Evolutionary conservation across 2,329 filamentous ascomycete genomes (phyloP).

Genomic region (Alternaria arbusti): DNA sequence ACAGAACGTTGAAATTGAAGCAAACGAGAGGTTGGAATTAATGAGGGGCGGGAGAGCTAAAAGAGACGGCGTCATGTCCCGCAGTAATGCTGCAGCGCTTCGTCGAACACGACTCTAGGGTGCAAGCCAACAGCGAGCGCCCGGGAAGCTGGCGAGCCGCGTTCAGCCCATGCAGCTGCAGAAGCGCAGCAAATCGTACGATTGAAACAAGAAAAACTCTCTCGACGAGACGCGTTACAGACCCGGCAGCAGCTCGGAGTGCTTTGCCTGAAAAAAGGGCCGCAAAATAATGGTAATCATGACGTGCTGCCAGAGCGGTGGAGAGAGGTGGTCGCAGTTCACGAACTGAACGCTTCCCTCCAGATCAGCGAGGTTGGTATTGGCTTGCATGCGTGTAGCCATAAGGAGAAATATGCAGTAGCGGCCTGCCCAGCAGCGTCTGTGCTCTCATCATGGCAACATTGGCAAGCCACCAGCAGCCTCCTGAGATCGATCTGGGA

Average conservation of each 20-base stretch:
- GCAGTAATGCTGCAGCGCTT: conserved; percentile 12
- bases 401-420: conserved; percentile 10
- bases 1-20: conserved; percentile 8
- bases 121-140: conserved; percentile 4
- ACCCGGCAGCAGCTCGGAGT: neutral
- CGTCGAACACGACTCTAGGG: conserved; percentile 3
- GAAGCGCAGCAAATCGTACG: neutral
- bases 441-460: conserved; percentile 12
- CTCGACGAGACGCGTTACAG: neutral
- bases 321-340: neutral
- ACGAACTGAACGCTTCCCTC: neutral
- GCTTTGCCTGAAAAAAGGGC: neutral
- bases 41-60: conserved; percentile 30
- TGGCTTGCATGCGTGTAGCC: conserved; percentile 11
- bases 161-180: conserved; percentile 11
- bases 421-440: conserved; percentile 4
- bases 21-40: conserved; percentile 17
- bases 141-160: conserved; percentile 15
- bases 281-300: neutral
- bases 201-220: conserved; percentile 1
- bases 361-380: neutral
- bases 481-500: conserved; percentile 11
- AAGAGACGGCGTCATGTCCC: conserved; percentile 14
- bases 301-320: neutral
- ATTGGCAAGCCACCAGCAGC: conserved; percentile 15